These are phyloP conservation scores for Parastagonospora avenae DNA, from an alignment of 2,329 filamentous ascomycete genomes.

Conservation along the genomic window DNA sequence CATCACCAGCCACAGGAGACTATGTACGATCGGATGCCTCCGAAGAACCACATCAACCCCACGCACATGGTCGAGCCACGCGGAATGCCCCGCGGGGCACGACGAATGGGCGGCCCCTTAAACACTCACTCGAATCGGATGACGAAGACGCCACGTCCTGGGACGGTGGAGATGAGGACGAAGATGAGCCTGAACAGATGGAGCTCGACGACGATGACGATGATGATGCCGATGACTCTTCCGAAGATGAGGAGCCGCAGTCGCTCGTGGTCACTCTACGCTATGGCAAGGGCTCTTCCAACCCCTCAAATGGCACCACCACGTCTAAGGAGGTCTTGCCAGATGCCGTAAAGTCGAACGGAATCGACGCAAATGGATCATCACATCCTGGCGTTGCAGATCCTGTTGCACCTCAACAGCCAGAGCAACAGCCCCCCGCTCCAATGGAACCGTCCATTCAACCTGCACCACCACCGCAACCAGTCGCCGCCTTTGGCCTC, in stretches of 20 bases:
- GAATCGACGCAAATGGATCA: not conserved
- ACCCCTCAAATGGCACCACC: conserved; percentile 1
- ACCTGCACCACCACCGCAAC: conserved; percentile 1
- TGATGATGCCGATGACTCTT: conserved; percentile 37
- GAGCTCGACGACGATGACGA: conserved; percentile 66
- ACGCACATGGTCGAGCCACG: conserved; percentile 49
- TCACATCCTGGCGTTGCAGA: not conserved
- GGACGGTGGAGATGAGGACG: conserved; percentile 76
- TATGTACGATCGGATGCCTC: conserved; percentile 53
- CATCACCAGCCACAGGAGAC: conserved; percentile 51
- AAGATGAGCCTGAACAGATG: conserved; percentile 72
- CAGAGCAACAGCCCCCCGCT: conserved; percentile 2
- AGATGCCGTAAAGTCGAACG: conserved; percentile 3
- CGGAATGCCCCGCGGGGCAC: conserved; percentile 36
- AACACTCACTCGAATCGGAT: conserved; percentile 59
- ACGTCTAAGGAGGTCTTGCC: not conserved
- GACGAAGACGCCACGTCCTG: conserved; percentile 69
- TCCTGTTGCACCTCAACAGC: conserved; percentile 6
- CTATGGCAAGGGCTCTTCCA: conserved; percentile 28
- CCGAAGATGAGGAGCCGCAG: conserved; percentile 51
- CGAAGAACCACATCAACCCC: conserved; percentile 51
- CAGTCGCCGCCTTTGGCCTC: not conserved
- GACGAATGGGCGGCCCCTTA: conserved; percentile 26
- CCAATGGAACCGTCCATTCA: conserved; percentile 2
- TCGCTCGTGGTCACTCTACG: conserved; percentile 77